Percentiles rank a stretch among this genome's conserved stretches.
Evolutionary conservation across 495 filamentous ascomycete species (phyloP).

Genomic region (Hypoxylon lenormandii): DNA sequence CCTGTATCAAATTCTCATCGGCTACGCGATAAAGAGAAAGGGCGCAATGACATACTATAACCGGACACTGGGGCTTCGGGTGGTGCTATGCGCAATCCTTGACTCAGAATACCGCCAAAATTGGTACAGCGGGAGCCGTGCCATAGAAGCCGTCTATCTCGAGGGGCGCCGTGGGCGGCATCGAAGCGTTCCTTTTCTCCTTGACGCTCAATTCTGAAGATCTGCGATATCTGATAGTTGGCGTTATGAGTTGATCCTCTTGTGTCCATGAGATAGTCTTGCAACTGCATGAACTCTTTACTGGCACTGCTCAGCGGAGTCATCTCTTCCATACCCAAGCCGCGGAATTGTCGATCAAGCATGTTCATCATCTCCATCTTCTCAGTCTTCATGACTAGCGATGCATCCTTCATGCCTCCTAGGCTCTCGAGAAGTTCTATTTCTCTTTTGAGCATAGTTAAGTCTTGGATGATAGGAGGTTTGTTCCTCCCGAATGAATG

Average conservation of each 20-base stretch:
- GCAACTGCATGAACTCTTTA: slow-evolving; percentile 72
- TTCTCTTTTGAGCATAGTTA: slow-evolving; percentile 73
- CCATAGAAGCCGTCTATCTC: slow-evolving; percentile 81
- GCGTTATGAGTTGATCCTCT: slow-evolving; percentile 70
- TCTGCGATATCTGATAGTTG: slow-evolving; percentile 72
- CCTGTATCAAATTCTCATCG: slow-evolving; percentile 28
- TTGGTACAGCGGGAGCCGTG: slow-evolving; percentile 84
- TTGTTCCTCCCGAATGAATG: slow-evolving; percentile 80
- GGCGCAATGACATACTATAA: slow-evolving; percentile 56
- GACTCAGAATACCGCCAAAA: slow-evolving; percentile 83
- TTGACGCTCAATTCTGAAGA: slow-evolving; percentile 84
- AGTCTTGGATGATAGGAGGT: slow-evolving; percentile 71
- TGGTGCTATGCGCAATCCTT: slow-evolving; percentile 87
- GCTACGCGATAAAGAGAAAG: background rate
- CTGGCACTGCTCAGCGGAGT: slow-evolving; percentile 69
- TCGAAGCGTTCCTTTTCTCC: slow-evolving; percentile 78
- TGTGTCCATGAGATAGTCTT: slow-evolving; percentile 73
- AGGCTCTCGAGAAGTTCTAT: slow-evolving; percentile 80
- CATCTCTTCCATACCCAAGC: slow-evolving; percentile 80
- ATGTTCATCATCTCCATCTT: slow-evolving; percentile 67
- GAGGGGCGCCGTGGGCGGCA: slow-evolving; percentile 58
- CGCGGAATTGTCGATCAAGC: slow-evolving; percentile 76
- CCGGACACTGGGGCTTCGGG: slow-evolving; percentile 82
- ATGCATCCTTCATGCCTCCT: slow-evolving; percentile 83
- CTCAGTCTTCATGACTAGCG: slow-evolving; percentile 76